These are phyloP conservation scores for Fusarium torreyae DNA, from an alignment of 2,329 filamentous ascomycete genomes.

Conservation along the genomic window DNA sequence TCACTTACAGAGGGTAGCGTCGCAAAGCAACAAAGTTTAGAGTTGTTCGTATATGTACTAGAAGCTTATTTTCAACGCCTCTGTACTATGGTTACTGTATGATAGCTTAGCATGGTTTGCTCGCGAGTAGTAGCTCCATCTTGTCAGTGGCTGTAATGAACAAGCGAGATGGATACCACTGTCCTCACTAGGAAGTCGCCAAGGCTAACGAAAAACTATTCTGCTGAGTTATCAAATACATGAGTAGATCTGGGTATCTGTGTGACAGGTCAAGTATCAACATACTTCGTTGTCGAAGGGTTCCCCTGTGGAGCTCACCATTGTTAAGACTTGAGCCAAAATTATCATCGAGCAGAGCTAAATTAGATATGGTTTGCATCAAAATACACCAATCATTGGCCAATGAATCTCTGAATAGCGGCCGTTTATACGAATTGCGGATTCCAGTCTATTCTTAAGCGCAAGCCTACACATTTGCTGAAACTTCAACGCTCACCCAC, in stretches of 20 bases:
- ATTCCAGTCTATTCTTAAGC: neutral
- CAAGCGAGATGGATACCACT: neutral
- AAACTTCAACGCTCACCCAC: neutral
- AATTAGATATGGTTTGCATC: too few relatives aligned
- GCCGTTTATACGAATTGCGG: neutral
- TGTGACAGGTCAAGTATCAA: neutral
- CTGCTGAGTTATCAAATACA: neutral
- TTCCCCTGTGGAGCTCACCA: neutral
- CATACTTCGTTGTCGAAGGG: conserved; percentile 7
- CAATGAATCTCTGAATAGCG: neutral
- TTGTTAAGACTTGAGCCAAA: neutral
- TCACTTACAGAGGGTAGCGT: neutral
- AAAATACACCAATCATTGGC: neutral
- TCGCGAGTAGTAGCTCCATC: neutral
- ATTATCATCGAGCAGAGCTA: neutral
- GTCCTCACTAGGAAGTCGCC: neutral
- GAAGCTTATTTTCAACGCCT: neutral
- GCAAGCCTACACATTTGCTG: neutral
- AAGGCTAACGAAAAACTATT: neutral
- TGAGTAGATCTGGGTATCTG: neutral
- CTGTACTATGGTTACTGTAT: neutral
- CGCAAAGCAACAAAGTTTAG: neutral
- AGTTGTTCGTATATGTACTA: neutral
- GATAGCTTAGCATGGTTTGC: neutral
- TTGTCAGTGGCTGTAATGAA: neutral